Conservation (phyloP, 2,329 filamentous ascomycete species). For the Rugonectria rugulosa region DNA sequence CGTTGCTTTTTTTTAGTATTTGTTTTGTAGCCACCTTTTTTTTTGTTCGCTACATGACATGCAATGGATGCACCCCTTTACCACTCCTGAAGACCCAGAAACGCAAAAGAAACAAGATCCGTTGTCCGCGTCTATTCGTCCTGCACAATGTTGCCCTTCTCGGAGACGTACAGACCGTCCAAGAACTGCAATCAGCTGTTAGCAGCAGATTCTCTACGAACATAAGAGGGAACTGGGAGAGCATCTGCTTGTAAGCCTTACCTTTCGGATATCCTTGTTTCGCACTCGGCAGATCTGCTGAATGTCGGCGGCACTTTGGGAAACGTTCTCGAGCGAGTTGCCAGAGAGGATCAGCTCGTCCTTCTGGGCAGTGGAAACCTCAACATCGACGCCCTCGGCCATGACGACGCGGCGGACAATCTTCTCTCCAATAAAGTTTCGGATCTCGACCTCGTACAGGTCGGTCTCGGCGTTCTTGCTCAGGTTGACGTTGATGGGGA, state of each 20-base stretch:
- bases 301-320: conserved; percentile 98
- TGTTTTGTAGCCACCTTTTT: conserved; percentile 53
- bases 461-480: conserved; percentile 95
- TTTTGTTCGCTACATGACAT: conserved; percentile 70
- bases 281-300: conserved; percentile 99
- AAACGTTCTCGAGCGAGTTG: conserved; percentile 97
- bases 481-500: conserved; percentile 99
- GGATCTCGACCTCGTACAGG: conserved; percentile 92
- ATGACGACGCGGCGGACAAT: conserved; percentile 92
- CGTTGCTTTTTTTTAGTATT: conserved; percentile 51
- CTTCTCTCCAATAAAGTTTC: conserved; percentile 99
- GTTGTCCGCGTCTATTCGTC: conserved; percentile 66
- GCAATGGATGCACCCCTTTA: conserved; percentile 68
- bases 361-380: conserved; percentile 92
- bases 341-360: conserved; percentile 93
- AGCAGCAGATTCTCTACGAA: conserved; percentile 18
- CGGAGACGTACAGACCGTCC: conserved; percentile 99
- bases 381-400: conserved; percentile 88
- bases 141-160: conserved; percentile 93
- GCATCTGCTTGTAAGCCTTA: conserved; percentile 55
- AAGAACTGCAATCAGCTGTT: conserved; percentile 74
- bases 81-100: conserved; percentile 70
- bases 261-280: conserved; percentile 99
- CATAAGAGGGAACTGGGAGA: no score
- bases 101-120: conserved; percentile 62